These are phyloP conservation scores for Akanthomyces dipterigenus DNA, from an alignment of 2,329 filamentous ascomycete species.

Conservation along the genomic window DNA sequence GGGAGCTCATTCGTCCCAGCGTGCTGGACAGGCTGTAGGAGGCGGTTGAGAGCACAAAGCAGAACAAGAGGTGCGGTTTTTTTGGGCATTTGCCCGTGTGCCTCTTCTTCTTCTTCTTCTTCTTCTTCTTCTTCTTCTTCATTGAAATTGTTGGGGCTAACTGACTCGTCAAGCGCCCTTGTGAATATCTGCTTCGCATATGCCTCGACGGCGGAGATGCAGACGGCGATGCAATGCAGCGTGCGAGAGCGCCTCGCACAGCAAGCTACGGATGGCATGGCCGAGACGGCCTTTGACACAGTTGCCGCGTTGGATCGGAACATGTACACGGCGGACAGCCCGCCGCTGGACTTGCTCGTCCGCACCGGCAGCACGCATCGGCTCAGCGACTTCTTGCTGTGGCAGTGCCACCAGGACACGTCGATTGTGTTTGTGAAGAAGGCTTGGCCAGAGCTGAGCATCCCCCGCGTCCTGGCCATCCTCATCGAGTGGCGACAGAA, in stretches of 20 bases:
- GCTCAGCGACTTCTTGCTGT: constrained; percentile 88
- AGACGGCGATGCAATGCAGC: not conserved
- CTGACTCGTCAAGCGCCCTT: constrained; percentile 45
- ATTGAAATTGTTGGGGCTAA: not conserved
- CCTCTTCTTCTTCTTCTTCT: not conserved
- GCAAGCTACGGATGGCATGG: constrained; percentile 32
- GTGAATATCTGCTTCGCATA: constrained; percentile 34
- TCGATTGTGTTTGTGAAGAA: constrained; percentile 80
- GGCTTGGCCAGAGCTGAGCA: constrained; percentile 83
- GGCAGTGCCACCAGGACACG: constrained; percentile 83
- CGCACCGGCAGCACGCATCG: constrained; percentile 80
- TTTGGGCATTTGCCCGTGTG: not conserved
- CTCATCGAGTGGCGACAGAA: constrained; percentile 64
- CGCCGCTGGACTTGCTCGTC: constrained; percentile 78
- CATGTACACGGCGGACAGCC: constrained; percentile 71
- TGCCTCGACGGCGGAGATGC: not conserved
- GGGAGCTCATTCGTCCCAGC: constrained; percentile 68
- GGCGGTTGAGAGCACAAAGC: constrained; percentile 70
- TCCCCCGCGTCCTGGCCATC: constrained; percentile 81
- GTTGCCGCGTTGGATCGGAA: constrained; percentile 66
- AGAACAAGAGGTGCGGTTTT: constrained; percentile 59
- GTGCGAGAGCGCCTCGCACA: constrained; percentile 39
- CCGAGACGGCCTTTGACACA: constrained; percentile 48
- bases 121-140: too few relatives aligned
- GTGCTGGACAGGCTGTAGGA: constrained; percentile 74